phyloP scores from a whole-genome alignment of 1,139 yeast species.

The Geotrichum restrictum region DNA sequence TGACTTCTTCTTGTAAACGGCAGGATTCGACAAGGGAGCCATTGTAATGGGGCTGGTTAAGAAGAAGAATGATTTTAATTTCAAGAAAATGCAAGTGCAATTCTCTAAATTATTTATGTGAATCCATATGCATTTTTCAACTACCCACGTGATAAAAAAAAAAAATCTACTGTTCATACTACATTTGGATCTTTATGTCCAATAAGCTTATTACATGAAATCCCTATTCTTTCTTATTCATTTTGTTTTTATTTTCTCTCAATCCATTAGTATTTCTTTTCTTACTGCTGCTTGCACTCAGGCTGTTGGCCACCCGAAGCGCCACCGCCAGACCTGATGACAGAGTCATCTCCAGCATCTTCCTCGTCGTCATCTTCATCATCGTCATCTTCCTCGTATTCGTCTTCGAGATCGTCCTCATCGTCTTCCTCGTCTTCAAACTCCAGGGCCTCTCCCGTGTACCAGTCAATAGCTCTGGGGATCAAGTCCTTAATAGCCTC shows the following conservation, averaged over 20 bases:
- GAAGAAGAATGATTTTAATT: neutral
- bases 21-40: slow-evolving; percentile 25
- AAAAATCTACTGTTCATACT: too few species aligned
- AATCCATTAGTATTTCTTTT: neutral
- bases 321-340: slow-evolving; percentile 27
- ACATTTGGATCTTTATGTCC: too few species aligned
- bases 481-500: slow-evolving; percentile 95
- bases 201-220: too few species aligned
- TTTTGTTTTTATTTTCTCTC: neutral
- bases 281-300: slow-evolving; percentile 19
- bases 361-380: slow-evolving; percentile 49
- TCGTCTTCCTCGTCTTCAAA: slow-evolving; percentile 49
- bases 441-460: slow-evolving; percentile 91
- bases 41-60: slow-evolving; percentile 6
- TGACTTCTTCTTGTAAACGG: slow-evolving; percentile 32
- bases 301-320: slow-evolving; percentile 28
- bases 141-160: too few species aligned
- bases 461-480: slow-evolving; percentile 97
- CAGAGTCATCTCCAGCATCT: slow-evolving; percentile 46
- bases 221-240: neutral
- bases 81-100: neutral
- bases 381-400: slow-evolving; percentile 47
- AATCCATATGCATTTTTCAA: too few species aligned
- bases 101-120: neutral
- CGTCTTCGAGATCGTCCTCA: slow-evolving; percentile 57